A percentile compares a stretch with the other conserved stretches of the same genome.
Conservation (phyloP, 2,329 filamentous ascomycete species). For the Apiospora kogelbergensis region DNA sequence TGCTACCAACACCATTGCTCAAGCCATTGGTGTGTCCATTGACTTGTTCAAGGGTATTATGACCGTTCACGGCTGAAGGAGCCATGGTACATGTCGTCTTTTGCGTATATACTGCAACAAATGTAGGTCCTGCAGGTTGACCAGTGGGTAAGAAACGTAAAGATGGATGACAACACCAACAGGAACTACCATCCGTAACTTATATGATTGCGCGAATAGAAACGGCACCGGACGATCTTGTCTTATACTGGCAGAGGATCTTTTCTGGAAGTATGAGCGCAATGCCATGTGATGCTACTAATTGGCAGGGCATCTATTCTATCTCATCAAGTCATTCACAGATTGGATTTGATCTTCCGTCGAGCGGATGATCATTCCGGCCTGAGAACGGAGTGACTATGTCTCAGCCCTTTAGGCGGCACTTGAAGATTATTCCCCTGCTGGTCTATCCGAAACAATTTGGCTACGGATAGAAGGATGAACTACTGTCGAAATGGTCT, state of each 20-base stretch:
- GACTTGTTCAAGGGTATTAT: conserved; percentile 20
- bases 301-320: conserved; percentile 11
- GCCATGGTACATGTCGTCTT: conserved; percentile 28
- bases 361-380: conserved; percentile 31
- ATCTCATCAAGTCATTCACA: conserved; percentile 14
- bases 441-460: conserved; percentile 26
- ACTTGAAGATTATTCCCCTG: conserved; percentile 16
- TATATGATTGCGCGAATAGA: neutral
- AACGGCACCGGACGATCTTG: too few relatives aligned
- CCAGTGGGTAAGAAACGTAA: neutral
- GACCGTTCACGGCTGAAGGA: conserved; percentile 28
- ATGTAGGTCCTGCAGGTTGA: conserved; percentile 15
- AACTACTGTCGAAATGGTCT: neutral
- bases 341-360: conserved; percentile 21
- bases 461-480: neutral
- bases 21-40: conserved; percentile 27
- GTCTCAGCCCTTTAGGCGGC: conserved; percentile 23
- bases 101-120: conserved; percentile 19
- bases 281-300: neutral
- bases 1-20: neutral
- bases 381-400: conserved; percentile 27
- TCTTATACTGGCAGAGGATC: neutral
- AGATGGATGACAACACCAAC: neutral
- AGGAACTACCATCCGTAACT: neutral
- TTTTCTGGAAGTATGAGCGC: too few relatives aligned